These are phyloP conservation scores for Gynandropsis gynandra DNA, from an alignment of 345 rosid species.

Conservation along the genomic window DNA sequence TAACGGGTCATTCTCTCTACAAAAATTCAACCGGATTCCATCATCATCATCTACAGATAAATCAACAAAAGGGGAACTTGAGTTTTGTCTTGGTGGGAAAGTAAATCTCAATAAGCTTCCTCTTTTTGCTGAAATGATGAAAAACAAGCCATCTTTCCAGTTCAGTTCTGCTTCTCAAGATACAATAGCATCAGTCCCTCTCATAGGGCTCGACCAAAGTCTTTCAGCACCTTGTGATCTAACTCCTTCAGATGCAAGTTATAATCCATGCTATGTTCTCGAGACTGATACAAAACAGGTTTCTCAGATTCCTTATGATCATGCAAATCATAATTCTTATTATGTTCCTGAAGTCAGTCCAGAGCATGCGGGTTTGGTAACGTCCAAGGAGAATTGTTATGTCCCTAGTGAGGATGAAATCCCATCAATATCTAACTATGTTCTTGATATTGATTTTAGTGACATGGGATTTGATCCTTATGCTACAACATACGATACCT, in stretches of 20 bases:
- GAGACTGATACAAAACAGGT: background rate
- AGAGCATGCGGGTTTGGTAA: background rate
- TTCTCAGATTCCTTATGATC: background rate
- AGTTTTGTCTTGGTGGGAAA: background rate
- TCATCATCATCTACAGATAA: background rate
- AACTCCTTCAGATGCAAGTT: constrained; percentile 7
- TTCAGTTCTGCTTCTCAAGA: background rate
- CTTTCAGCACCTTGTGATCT: no score
- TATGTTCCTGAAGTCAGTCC: background rate
- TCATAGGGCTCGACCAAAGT: no score
- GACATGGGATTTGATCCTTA: no score
- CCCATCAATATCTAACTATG: no score
- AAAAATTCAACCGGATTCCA: no score
- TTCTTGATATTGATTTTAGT: no score
- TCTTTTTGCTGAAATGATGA: background rate
- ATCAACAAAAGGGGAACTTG: background rate
- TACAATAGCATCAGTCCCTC: background rate
- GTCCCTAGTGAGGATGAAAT: background rate
- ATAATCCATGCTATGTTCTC: background rate
- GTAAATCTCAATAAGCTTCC: background rate
- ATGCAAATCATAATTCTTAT: background rate
- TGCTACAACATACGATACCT: no score
- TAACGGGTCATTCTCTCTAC: no score
- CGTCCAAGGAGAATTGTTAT: background rate
- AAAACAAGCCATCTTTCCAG: background rate